Evolutionary conservation across 306 rosid species (phyloP).

Genomic region (Senna tora): DNA sequence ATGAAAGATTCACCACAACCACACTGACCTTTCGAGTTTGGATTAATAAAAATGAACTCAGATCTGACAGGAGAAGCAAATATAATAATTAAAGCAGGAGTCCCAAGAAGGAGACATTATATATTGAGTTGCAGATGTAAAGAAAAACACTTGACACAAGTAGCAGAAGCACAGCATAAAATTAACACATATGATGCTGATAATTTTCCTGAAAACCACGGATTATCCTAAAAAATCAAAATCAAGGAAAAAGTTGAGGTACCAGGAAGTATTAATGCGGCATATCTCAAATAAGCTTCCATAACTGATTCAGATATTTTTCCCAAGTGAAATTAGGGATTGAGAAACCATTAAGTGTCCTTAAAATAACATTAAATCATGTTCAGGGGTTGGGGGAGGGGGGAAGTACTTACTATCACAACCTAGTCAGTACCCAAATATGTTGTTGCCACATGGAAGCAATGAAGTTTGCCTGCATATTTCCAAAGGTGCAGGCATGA

Average conservation of each 20-base stretch:
- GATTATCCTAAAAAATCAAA: not conserved
- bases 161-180: too few species aligned
- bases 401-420: not conserved
- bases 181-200: too few species aligned
- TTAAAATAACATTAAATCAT: not conserved
- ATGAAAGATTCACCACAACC: constrained; percentile 95
- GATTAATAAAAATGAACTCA: constrained; percentile 87
- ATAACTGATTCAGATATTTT: constrained; percentile 22
- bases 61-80: constrained; percentile 54
- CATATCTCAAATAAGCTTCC: not conserved
- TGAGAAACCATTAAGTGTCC: not conserved
- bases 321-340: not conserved
- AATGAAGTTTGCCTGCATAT: not conserved
- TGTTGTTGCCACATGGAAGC: constrained; percentile 12
- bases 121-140: not conserved
- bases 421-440: not conserved
- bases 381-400: not conserved
- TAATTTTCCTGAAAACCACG: not conserved
- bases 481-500: not conserved
- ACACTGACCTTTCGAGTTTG: constrained; percentile 94
- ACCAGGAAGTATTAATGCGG: not conserved
- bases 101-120: constrained; percentile 9
- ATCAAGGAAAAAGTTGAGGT: not conserved
- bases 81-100: not conserved
- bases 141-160: constrained; percentile 1